Conservation (phyloP, 2,329 filamentous ascomycete species). For the Alternaria solani region DNA sequence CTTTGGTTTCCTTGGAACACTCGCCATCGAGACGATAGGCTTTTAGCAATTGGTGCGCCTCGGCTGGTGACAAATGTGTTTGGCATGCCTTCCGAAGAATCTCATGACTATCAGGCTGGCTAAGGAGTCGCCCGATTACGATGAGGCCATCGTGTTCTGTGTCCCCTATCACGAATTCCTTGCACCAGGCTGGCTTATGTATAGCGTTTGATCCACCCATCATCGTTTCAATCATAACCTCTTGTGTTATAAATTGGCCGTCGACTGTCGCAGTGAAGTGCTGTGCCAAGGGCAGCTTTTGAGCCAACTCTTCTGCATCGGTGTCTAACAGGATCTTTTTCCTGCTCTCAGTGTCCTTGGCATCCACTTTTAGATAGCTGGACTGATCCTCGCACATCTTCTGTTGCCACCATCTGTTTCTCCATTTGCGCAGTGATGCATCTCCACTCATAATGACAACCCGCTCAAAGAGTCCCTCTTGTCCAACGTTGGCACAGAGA, state of each 20-base stretch:
- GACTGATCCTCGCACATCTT: slow-evolving; percentile 37
- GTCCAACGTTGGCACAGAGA: slow-evolving; percentile 37
- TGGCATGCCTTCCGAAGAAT: slow-evolving; percentile 25
- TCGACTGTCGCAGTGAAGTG: slow-evolving; percentile 38
- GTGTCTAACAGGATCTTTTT: slow-evolving; percentile 24
- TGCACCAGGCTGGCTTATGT: slow-evolving; percentile 56
- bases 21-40: slow-evolving; percentile 51
- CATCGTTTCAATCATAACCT: slow-evolving; percentile 27
- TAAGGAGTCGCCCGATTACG: slow-evolving; percentile 44
- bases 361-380: slow-evolving; percentile 26
- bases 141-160: slow-evolving; percentile 53
- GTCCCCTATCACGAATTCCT: slow-evolving; percentile 57
- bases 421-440: slow-evolving; percentile 38
- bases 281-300: slow-evolving; percentile 36
- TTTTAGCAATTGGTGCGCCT: slow-evolving; percentile 28
- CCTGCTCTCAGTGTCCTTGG: slow-evolving; percentile 17
- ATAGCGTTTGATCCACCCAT: slow-evolving; percentile 25
- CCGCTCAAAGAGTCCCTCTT: slow-evolving; percentile 34
- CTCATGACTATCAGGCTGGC: slow-evolving; percentile 25
- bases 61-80: slow-evolving; percentile 26
- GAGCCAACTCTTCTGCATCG: slow-evolving; percentile 28
- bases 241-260: slow-evolving; percentile 30
- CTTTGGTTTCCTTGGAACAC: slow-evolving; percentile 36
- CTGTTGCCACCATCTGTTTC: slow-evolving; percentile 36
- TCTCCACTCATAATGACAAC: slow-evolving; percentile 46